Base-by-base conservation (phyloP, 495 filamentous ascomycete genomes). In the Patellaria atrata region DNA sequence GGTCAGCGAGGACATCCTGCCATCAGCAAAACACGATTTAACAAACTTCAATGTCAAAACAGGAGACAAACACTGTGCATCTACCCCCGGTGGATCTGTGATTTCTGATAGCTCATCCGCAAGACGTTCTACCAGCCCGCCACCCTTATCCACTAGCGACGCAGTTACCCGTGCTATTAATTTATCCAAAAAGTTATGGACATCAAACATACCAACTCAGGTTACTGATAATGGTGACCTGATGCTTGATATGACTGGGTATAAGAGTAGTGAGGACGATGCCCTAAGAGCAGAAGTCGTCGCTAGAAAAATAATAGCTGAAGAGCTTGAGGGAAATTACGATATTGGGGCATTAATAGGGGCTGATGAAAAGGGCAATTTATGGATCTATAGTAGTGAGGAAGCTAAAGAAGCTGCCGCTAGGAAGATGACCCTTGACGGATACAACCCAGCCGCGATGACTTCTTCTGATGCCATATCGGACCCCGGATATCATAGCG, bases 381-480 rank as follows among this genome's bases (percentile, higher is more conserved):
- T 99, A 7, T 96, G 89, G 91, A 96, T 96, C 35, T 99, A 96
- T 58, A 89, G 82, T 54, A 94, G 84, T 44, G 84, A 94, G 52
- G 91, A 94, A 47, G 84, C 91, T 16, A 96, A 94, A 49, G 80
- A 85, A 48, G 63, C 69, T 3, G 79, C 78, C 7, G 58, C 62
- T 14, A 65, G 65, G 16, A 65, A 65, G 42, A 62, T 65, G 6
- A 58, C 61, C 2, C 46, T 73, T 38, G 61, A 66, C 29, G 59
- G 61, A 0, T 57, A 77, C 50, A 60, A 65, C 10, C 59, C 71
- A 3, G 62, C 61, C 17, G 62, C 65, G 11, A 57, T 65, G 12
- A 39, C 73, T 12, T 58, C 74, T 30, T 72, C 65, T 34, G 84
- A 91, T 50, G 80, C 84, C 11, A 70, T 75, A 6, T 94, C 86